These are phyloP conservation scores for Haematococcus sp. DNA, from an alignment of 139 green algal species.

Conservation along the genomic window DNA sequence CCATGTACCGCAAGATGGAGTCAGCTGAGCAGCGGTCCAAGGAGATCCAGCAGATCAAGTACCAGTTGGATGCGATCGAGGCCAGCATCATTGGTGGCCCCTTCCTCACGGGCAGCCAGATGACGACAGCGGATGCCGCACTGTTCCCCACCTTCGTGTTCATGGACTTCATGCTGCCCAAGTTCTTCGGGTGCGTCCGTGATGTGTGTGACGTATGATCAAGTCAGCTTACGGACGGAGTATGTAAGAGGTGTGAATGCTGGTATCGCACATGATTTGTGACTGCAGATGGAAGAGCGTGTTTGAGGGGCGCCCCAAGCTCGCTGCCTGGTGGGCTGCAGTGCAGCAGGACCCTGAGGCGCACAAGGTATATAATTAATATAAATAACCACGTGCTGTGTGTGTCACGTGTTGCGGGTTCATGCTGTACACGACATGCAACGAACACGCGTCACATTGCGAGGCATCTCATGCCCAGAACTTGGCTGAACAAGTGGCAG, in stretches of 20 bases:
- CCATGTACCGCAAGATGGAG: slow-evolving; percentile 68
- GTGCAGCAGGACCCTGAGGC: slow-evolving; percentile 6
- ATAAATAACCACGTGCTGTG: not conserved
- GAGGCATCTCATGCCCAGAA: too few relatives aligned
- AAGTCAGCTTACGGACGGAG: too few relatives aligned
- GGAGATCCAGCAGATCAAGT: slow-evolving; percentile 50
- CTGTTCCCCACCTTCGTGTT: slow-evolving; percentile 79
- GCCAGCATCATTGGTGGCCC: slow-evolving; percentile 29
- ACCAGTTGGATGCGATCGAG: slow-evolving; percentile 72
- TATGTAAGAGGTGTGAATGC: too few relatives aligned
- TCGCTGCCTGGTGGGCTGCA: slow-evolving; percentile 56
- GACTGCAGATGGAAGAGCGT: slow-evolving; percentile 47
- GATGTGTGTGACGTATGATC: too few relatives aligned
- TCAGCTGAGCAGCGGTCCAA: slow-evolving; percentile 39
- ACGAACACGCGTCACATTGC: not conserved
- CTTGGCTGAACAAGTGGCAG: too few relatives aligned
- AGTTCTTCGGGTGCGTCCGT: slow-evolving; percentile 62
- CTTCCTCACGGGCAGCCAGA: slow-evolving; percentile 42
- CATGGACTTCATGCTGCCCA: slow-evolving; percentile 62
- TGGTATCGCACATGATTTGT: too few relatives aligned
- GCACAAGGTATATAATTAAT: too few relatives aligned
- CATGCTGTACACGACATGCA: not conserved
- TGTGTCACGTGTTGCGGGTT: too few relatives aligned
- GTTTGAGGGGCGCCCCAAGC: slow-evolving; percentile 60
- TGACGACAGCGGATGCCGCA: slow-evolving; percentile 52